Conservation (phyloP, 176 grass and related monocot genomes). For the Hordeum marinum region DNA sequence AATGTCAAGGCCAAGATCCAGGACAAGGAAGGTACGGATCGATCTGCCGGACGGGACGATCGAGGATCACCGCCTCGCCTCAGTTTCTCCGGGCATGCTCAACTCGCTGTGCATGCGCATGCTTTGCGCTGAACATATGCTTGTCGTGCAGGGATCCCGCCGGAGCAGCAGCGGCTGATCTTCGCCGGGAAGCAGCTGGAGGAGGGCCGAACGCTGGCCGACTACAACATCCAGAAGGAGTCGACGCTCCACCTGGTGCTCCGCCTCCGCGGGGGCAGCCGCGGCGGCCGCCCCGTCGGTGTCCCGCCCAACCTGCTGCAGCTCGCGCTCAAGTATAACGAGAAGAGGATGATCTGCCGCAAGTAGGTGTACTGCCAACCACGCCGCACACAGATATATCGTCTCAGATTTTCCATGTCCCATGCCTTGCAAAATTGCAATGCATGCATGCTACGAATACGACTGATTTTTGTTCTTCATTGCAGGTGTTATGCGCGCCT, state of each 20-base stretch:
- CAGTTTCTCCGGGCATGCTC: too few species aligned
- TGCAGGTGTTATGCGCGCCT: constrained; percentile 25
- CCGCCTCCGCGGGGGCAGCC: constrained; percentile 67
- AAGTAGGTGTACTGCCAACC: not conserved
- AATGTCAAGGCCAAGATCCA: constrained; percentile 99
- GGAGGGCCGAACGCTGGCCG: constrained; percentile 75
- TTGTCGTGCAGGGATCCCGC: constrained; percentile 49
- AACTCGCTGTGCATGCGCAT: too few species aligned
- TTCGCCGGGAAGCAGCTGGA: constrained; percentile 95
- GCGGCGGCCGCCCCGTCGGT: not conserved
- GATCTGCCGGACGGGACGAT: too few species aligned
- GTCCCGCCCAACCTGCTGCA: not conserved
- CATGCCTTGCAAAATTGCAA: too few species aligned
- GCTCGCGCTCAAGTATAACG: not conserved
- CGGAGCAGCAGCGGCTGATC: constrained; percentile 89
- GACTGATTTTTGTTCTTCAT: not conserved
- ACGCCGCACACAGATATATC: not conserved
- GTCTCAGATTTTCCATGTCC: not conserved
- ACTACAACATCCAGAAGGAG: constrained; percentile 98
- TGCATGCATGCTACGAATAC: too few species aligned
- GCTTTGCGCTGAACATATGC: too few species aligned
- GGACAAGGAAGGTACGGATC: constrained; percentile 30
- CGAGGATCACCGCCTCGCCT: too few species aligned
- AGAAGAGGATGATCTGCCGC: not conserved
- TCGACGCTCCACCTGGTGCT: constrained; percentile 80